Evolutionary conservation across 768 basidiomycete genomes (phyloP).

Genomic region (Mycena leptocephala): DNA sequence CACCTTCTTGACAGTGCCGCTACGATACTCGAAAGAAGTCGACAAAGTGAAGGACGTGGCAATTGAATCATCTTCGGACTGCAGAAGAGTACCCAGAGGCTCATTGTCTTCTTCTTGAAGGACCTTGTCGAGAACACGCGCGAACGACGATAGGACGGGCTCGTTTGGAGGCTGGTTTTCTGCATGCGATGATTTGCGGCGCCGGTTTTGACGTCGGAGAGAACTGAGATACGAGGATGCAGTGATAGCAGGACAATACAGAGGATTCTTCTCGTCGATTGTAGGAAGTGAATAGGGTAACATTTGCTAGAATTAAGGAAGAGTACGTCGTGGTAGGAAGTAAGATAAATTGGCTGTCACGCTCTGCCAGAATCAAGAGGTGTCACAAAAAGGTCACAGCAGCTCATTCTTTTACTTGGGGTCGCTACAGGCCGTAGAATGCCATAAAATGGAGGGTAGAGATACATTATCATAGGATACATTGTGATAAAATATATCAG

Average conservation of each 20-base stretch:
- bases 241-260: conserved; percentile 70
- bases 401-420: no score
- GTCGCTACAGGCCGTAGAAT: no score
- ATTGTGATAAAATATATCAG: no score
- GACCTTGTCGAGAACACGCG: conserved; percentile 49
- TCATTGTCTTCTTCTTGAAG: conserved; percentile 37
- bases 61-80: conserved; percentile 17
- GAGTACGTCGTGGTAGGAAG: conserved; percentile 24
- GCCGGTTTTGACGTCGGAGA: conserved; percentile 54
- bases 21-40: conserved; percentile 21
- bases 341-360: conserved; percentile 13
- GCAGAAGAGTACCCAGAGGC: not conserved
- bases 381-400: not conserved
- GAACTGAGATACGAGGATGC: conserved; percentile 63
- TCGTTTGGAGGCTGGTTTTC: conserved; percentile 29
- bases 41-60: conserved; percentile 16
- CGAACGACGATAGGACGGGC: conserved; percentile 50
- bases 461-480: no score
- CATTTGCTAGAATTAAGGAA: conserved; percentile 12
- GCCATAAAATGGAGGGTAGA: no score
- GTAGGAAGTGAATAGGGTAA: conserved; percentile 46
- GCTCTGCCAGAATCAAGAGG: not conserved
- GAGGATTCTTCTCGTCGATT: conserved; percentile 70
- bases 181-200: conserved; percentile 26
- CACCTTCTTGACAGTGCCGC: conserved; percentile 16